phyloP scores from a whole-genome alignment of 2,329 filamentous ascomycete species.

The Phyllosticta citrichinensis region DNA sequence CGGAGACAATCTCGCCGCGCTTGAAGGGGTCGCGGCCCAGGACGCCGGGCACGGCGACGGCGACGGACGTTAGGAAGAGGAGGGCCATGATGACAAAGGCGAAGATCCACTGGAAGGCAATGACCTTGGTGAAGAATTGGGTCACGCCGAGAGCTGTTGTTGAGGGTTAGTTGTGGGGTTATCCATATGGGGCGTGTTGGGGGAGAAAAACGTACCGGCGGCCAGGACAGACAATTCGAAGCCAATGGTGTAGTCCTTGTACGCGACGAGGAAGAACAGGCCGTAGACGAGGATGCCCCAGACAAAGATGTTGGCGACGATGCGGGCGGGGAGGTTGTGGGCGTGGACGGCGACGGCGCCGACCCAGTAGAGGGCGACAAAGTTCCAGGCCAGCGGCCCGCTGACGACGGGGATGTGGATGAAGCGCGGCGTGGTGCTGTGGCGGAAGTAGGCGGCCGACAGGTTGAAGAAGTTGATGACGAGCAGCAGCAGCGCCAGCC shows the following conservation, averaged over 20 bases:
- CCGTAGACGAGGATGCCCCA: constrained; percentile 75
- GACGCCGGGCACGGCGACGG: constrained; percentile 54
- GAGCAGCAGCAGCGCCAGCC: constrained; percentile 65
- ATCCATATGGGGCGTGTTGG: too few relatives aligned
- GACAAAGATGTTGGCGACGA: constrained; percentile 79
- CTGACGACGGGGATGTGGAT: constrained; percentile 69
- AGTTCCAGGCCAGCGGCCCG: constrained; percentile 75
- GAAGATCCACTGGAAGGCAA: constrained; percentile 89
- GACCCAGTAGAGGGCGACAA: constrained; percentile 81
- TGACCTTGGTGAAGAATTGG: constrained; percentile 61
- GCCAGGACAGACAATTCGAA: constrained; percentile 65
- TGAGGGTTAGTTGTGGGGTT: not conserved
- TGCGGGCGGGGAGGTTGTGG: constrained; percentile 56
- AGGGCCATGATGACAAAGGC: constrained; percentile 72
- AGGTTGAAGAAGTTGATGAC: constrained; percentile 78
- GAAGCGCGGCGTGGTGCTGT: constrained; percentile 59
- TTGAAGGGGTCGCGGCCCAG: constrained; percentile 49
- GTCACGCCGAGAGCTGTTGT: constrained; percentile 56
- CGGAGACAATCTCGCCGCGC: constrained; percentile 32
- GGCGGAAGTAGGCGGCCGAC: constrained; percentile 67
- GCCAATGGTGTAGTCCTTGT: constrained; percentile 70
- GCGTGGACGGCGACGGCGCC: constrained; percentile 70
- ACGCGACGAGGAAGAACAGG: constrained; percentile 61
- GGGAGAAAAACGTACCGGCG: constrained; percentile 46
- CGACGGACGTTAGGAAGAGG: constrained; percentile 59